A percentile compares a stretch with the other conserved stretches of the same genome.
Conservation (phyloP, 2,329 filamentous ascomycete genomes). For the Cladosporium sp. region DNA sequence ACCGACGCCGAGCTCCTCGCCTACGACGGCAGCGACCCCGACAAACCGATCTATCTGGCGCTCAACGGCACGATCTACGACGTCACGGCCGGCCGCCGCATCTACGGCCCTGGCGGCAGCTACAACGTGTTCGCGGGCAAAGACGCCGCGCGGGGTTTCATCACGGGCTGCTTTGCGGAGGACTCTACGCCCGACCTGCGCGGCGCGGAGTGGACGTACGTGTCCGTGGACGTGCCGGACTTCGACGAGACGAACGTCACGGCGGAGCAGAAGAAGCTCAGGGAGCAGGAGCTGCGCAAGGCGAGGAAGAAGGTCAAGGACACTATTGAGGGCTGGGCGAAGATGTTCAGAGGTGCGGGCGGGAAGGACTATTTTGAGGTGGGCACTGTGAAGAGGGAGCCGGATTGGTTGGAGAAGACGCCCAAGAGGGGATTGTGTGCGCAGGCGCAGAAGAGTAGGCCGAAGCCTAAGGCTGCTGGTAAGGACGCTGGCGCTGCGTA, state of each 20-base stretch:
- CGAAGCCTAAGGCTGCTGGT: conserved; percentile 30
- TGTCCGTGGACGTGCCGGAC: conserved; percentile 52
- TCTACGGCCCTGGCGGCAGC: conserved; percentile 66
- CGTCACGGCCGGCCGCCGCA: conserved; percentile 57
- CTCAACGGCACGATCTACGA: conserved; percentile 87
- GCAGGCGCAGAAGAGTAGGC: conserved; percentile 62
- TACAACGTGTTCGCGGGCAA: conserved; percentile 84
- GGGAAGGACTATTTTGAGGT: conserved; percentile 78
- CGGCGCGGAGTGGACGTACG: conserved; percentile 82
- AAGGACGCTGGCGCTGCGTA: conserved; percentile 20
- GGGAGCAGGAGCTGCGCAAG: conserved; percentile 59
- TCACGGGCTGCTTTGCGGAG: conserved; percentile 87
- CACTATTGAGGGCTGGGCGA: conserved; percentile 74
- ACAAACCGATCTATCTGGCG: conserved; percentile 81
- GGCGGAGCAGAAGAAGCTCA: conserved; percentile 31
- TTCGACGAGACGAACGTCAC: conserved; percentile 22
- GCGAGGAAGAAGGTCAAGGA: conserved; percentile 64
- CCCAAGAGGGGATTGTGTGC: conserved; percentile 42
- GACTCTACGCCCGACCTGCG: conserved; percentile 81
- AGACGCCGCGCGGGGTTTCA: conserved; percentile 82
- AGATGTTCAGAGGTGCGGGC: conserved; percentile 66
- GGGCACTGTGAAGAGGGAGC: conserved; percentile 64
- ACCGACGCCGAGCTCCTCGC: conserved; percentile 68
- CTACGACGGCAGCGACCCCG: conserved; percentile 73
- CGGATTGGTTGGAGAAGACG: conserved; percentile 56